These are phyloP conservation scores for Suhomyces coccinellae DNA, from an alignment of 1,139 yeast species.

Conservation along the genomic window DNA sequence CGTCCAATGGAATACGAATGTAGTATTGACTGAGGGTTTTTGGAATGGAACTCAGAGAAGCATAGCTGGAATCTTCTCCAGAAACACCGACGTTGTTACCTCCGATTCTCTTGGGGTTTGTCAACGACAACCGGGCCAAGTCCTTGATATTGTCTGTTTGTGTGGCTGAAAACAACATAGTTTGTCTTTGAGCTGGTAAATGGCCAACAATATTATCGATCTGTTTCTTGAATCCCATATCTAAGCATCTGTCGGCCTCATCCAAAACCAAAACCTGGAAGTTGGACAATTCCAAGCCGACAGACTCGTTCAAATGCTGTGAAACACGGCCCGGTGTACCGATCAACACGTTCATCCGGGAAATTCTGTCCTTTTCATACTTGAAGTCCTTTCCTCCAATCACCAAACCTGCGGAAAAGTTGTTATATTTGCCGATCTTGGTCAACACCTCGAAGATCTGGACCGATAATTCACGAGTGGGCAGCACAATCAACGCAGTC, in stretches of 20 bases:
- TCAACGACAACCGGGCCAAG: slow-evolving; percentile 82
- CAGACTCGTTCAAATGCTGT: slow-evolving; percentile 94
- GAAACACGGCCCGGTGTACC: slow-evolving; percentile 96
- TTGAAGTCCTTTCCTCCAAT: slow-evolving; percentile 96
- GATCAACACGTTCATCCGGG: slow-evolving; percentile 79
- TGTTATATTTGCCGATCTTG: slow-evolving; percentile 77
- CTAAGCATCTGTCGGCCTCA: slow-evolving; percentile 95
- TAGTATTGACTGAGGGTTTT: slow-evolving; percentile 82
- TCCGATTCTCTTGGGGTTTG: slow-evolving; percentile 77
- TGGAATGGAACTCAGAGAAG: slow-evolving; percentile 52
- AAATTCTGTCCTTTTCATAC: slow-evolving; percentile 82
- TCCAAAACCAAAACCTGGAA: slow-evolving; percentile 83
- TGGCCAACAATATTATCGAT: slow-evolving; percentile 83
- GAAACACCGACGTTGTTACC: slow-evolving; percentile 32
- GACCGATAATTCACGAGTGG: slow-evolving; percentile 91
- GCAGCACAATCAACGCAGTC: slow-evolving; percentile 89
- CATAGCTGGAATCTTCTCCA: slow-evolving; percentile 49
- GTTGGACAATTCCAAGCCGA: slow-evolving; percentile 77
- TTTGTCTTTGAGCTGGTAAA: slow-evolving; percentile 83
- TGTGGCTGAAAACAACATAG: slow-evolving; percentile 88
- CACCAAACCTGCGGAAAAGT: slow-evolving; percentile 89
- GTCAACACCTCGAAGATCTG: slow-evolving; percentile 90
- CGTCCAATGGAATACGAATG: slow-evolving; percentile 67
- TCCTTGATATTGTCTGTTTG: slow-evolving; percentile 87
- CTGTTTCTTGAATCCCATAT: slow-evolving; percentile 93